phyloP scores from a whole-genome alignment of 805 yeast species.

The Yarrowia sp. region DNA sequence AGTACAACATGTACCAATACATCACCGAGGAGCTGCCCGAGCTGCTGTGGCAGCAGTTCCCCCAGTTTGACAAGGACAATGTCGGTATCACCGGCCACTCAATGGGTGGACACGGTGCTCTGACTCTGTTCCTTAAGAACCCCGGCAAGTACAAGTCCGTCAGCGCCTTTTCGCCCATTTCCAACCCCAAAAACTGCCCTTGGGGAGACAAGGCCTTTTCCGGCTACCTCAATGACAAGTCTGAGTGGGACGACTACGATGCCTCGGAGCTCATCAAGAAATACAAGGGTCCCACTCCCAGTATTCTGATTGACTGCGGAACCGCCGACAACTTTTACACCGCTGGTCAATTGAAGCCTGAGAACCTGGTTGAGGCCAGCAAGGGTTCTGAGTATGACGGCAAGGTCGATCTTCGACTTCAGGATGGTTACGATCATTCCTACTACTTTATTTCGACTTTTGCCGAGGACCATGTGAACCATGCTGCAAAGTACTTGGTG shows the following conservation, averaged over 20 bases:
- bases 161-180: conserved; percentile 87
- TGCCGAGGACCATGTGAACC: conserved; percentile 76
- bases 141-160: conserved; percentile 74
- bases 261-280: conserved; percentile 69
- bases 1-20: conserved; percentile 86
- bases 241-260: conserved; percentile 71
- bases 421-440: conserved; percentile 86
- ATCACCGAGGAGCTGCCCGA: conserved; percentile 69
- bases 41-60: conserved; percentile 43
- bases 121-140: conserved; percentile 62
- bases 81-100: conserved; percentile 92
- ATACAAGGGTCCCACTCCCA: conserved; percentile 51
- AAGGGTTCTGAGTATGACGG: conserved; percentile 57
- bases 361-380: conserved; percentile 59
- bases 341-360: conserved; percentile 68
- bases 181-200: conserved; percentile 68
- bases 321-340: conserved; percentile 67
- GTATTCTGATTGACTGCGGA: conserved; percentile 82
- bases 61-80: conserved; percentile 52
- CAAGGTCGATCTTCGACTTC: conserved; percentile 56
- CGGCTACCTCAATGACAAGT: conserved; percentile 61
- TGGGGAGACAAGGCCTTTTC: conserved; percentile 89
- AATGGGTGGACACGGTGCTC: conserved; percentile 97
- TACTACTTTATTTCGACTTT: conserved; percentile 81
- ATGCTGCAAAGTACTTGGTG: conserved; percentile 66